Conservation (phyloP, 129 eudicot genomes). For the Calendula officinalis region DNA sequence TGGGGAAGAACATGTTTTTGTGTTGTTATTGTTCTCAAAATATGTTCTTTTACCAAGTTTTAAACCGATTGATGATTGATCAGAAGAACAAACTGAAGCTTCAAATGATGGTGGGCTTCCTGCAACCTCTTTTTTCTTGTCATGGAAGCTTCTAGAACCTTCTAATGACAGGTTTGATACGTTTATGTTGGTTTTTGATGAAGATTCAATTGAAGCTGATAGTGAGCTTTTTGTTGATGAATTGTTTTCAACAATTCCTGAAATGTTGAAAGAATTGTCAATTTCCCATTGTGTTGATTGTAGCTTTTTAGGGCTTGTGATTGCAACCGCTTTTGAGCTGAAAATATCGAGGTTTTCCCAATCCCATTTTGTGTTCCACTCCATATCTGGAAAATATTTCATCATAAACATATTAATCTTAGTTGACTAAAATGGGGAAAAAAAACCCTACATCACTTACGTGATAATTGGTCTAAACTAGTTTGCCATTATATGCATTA, state of each 20-base stretch:
- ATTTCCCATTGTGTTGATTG: conserved; percentile 58
- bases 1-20: conserved; percentile 37
- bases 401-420: not conserved
- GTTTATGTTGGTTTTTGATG: conserved; percentile 41
- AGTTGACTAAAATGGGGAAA: conserved; percentile 1
- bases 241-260: conserved; percentile 46
- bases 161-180: conserved; percentile 45
- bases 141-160: conserved; percentile 37
- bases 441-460: not conserved
- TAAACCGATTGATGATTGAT: conserved; percentile 58
- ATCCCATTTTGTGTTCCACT: conserved; percentile 85
- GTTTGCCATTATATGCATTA: not conserved
- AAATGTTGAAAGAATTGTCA: conserved; percentile 59
- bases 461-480: not conserved
- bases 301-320: conserved; percentile 56
- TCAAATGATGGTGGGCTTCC: conserved; percentile 53
- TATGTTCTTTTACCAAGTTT: conserved; percentile 84
- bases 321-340: conserved; percentile 43
- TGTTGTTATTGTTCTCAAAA: conserved; percentile 57
- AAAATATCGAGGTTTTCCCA: conserved; percentile 62
- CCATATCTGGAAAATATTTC: conserved; percentile 48
- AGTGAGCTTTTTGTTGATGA: conserved; percentile 72
- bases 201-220: conserved; percentile 73
- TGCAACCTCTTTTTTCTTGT: conserved; percentile 33
- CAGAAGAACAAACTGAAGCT: conserved; percentile 66